phyloP scores from a whole-genome alignment of 2,329 filamentous ascomycete species.

The Pestalotiopsis sp. region DNA sequence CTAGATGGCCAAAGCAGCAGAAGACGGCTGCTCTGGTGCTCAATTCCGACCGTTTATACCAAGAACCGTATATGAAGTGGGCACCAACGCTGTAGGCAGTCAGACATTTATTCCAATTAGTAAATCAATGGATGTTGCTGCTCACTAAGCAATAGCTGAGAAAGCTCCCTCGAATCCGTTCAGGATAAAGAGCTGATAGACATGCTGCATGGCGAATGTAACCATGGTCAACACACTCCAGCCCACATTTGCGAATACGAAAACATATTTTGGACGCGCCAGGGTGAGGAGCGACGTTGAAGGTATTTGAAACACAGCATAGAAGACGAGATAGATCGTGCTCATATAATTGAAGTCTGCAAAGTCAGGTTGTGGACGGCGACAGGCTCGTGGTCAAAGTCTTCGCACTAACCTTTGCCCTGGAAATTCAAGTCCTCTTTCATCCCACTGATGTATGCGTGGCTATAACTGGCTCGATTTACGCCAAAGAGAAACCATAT shows the following conservation, averaged over 20 bases:
- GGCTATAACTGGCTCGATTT: slow-evolving; percentile 43
- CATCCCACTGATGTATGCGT: slow-evolving; percentile 45
- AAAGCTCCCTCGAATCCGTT: slow-evolving; percentile 36
- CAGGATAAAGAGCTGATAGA: slow-evolving; percentile 35
- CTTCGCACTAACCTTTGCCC: slow-evolving; percentile 23
- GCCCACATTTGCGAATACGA: slow-evolving; percentile 31
- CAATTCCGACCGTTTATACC: slow-evolving; percentile 45
- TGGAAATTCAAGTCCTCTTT: slow-evolving; percentile 33
- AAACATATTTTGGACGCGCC: slow-evolving; percentile 37
- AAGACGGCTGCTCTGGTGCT: slow-evolving; percentile 42
- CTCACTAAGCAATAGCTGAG: slow-evolving; percentile 33
- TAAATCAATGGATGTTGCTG: slow-evolving; percentile 23
- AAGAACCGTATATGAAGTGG: slow-evolving; percentile 45
- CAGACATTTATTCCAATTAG: not conserved
- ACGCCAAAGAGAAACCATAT: slow-evolving; percentile 51
- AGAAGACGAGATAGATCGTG: slow-evolving; percentile 37
- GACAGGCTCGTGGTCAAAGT: not conserved
- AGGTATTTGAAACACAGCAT: slow-evolving; percentile 41
- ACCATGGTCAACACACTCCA: slow-evolving; percentile 33
- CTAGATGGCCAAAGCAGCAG: slow-evolving; percentile 44
- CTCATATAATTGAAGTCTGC: slow-evolving; percentile 32
- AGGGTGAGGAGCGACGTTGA: slow-evolving; percentile 39
- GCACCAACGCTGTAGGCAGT: slow-evolving; percentile 35
- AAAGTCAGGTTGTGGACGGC: not conserved
- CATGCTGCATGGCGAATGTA: slow-evolving; percentile 30